phyloP scores from a whole-genome alignment of 2,329 filamentous ascomycete species.

The Dendrostoma leiphaemia region DNA sequence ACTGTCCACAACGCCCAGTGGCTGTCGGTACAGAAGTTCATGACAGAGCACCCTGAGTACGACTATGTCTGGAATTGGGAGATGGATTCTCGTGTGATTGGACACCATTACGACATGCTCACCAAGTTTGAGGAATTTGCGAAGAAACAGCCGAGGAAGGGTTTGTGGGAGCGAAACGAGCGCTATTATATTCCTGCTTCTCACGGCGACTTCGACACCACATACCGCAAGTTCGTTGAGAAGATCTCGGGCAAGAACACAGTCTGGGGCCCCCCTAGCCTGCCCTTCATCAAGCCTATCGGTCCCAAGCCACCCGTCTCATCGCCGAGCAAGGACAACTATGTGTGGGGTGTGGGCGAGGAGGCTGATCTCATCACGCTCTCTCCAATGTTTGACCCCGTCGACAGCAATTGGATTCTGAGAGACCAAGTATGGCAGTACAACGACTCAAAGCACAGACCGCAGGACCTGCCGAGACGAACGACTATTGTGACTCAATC shows the following conservation, averaged over 20 bases:
- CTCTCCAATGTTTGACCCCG: slow-evolving; percentile 76
- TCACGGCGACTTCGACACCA: slow-evolving; percentile 65
- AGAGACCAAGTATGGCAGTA: slow-evolving; percentile 68
- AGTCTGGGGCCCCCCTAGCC: slow-evolving; percentile 64
- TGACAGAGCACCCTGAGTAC: slow-evolving; percentile 73
- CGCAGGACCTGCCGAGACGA: slow-evolving; percentile 63
- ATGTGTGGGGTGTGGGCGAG: slow-evolving; percentile 74
- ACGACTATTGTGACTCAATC: slow-evolving; percentile 78
- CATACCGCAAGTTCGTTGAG: slow-evolving; percentile 66
- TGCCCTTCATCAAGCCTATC: slow-evolving; percentile 59
- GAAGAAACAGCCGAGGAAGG: slow-evolving; percentile 66
- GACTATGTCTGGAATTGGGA: slow-evolving; percentile 89
- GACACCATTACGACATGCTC: slow-evolving; percentile 79
- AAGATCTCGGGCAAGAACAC: slow-evolving; percentile 46
- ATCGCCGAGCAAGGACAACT: slow-evolving; percentile 61
- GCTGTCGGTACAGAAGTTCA: slow-evolving; percentile 73
- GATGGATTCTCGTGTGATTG: slow-evolving; percentile 75
- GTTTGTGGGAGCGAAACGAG: slow-evolving; percentile 71
- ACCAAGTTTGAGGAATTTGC: slow-evolving; percentile 63
- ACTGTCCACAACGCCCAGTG: slow-evolving; percentile 63
- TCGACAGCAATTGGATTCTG: slow-evolving; percentile 71
- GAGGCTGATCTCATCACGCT: slow-evolving; percentile 73
- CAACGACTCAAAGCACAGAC: slow-evolving; percentile 45
- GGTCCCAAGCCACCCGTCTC: slow-evolving; percentile 62
- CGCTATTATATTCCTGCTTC: slow-evolving; percentile 70